These are phyloP conservation scores for Lactuca sativa DNA, from an alignment of 129 eudicot genomes.

Conservation along the genomic window DNA sequence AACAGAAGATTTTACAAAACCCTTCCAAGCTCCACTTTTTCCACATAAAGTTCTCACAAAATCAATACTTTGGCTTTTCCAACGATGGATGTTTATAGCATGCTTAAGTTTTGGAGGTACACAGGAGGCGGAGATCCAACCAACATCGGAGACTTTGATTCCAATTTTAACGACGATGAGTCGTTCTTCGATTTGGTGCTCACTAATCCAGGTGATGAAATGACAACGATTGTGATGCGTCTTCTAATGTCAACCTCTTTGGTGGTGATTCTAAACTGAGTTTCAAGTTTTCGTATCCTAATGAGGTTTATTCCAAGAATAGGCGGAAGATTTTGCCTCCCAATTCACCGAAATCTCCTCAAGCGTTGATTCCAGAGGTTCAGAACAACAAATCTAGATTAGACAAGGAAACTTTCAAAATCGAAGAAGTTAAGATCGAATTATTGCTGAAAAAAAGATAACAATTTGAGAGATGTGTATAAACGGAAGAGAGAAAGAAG, in stretches of 20 bases:
- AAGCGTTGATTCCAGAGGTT: slow-evolving; percentile 46
- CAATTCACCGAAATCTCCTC: slow-evolving; percentile 42
- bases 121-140: slow-evolving; percentile 23
- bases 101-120: slow-evolving; percentile 70
- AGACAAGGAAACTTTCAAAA: slow-evolving; percentile 30
- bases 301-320: slow-evolving; percentile 26
- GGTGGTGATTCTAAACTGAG: slow-evolving; percentile 17
- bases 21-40: not conserved
- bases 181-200: slow-evolving; percentile 78
- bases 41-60: not conserved
- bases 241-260: slow-evolving; percentile 1
- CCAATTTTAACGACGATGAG: slow-evolving; percentile 51
- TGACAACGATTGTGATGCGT: not conserved
- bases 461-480: slow-evolving; percentile 45
- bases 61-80: slow-evolving; percentile 42
- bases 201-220: slow-evolving; percentile 19
- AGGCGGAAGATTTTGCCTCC: not conserved
- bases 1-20: slow-evolving; percentile 6
- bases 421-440: slow-evolving; percentile 35
- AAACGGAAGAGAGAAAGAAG: too few species aligned
- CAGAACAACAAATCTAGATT: slow-evolving; percentile 26
- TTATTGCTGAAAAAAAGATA: slow-evolving; percentile 41
- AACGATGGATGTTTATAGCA: slow-evolving; percentile 50
- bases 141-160: slow-evolving; percentile 4
- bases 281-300: slow-evolving; percentile 30